phyloP scores from a whole-genome alignment of 768 basidiomycete species.

The Amanita exitialis region DNA sequence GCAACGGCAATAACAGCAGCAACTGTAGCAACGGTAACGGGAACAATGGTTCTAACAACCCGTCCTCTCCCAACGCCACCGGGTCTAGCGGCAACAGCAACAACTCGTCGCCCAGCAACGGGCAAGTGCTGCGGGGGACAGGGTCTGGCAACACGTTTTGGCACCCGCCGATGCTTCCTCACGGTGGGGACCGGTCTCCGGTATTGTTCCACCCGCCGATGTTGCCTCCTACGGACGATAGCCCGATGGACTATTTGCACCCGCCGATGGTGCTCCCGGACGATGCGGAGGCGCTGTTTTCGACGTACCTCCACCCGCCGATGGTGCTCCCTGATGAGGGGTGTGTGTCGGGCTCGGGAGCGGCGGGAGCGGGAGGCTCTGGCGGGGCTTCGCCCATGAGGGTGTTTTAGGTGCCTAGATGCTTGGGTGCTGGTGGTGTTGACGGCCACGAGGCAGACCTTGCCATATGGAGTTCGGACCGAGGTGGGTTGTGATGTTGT shows the following conservation, averaged over 20 bases:
- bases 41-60: conserved; percentile 12
- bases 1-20: neutral
- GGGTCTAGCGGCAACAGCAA: too few species aligned
- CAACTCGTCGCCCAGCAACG: too few species aligned
- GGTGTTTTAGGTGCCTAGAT: neutral
- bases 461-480: neutral
- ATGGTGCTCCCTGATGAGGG: conserved; percentile 31
- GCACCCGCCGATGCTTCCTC: conserved; percentile 70
- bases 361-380: neutral
- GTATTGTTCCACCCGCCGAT: conserved; percentile 61
- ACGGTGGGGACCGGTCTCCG: conserved; percentile 37
- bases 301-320: conserved; percentile 34
- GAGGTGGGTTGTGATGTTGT: neutral
- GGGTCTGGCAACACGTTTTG: conserved; percentile 44
- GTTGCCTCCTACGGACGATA: conserved; percentile 48
- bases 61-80: too few species aligned
- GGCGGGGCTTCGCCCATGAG: conserved; percentile 2
- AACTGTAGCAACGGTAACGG: conserved; percentile 13
- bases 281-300: conserved; percentile 43
- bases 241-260: conserved; percentile 67
- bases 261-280: conserved; percentile 52
- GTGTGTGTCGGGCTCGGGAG: neutral
- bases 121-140: too few species aligned
- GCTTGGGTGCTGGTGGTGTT: neutral
- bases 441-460: neutral